phyloP scores from a whole-genome alignment of 2,329 filamentous ascomycete species.

The Cladosporium austrohemisphaericum region DNA sequence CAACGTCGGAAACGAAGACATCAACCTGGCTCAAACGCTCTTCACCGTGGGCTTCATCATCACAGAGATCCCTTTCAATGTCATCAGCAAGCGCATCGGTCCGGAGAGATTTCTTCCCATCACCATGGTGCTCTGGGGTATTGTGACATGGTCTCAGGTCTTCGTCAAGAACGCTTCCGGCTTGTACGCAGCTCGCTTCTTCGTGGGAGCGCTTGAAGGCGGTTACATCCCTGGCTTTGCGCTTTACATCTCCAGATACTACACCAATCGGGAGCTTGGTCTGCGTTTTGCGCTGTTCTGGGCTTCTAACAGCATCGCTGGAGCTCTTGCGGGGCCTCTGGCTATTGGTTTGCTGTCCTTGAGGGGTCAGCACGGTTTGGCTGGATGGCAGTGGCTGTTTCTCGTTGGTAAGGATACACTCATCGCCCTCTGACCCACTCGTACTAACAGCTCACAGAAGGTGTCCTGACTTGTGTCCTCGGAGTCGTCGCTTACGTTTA shows the following conservation, averaged over 20 bases:
- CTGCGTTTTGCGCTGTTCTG: slow-evolving; percentile 20
- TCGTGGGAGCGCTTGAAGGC: slow-evolving; percentile 5
- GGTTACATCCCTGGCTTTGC: slow-evolving; percentile 10
- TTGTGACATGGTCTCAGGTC: slow-evolving; percentile 7
- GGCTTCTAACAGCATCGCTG: slow-evolving; percentile 14
- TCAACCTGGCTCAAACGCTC: neutral
- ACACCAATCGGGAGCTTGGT: slow-evolving; percentile 1
- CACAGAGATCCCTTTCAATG: neutral
- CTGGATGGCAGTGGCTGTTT: slow-evolving; percentile 5
- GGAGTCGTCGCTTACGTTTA: neutral
- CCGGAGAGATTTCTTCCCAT: slow-evolving; percentile 3
- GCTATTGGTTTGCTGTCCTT: neutral
- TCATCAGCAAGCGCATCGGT: slow-evolving; percentile 8
- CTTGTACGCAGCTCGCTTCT: slow-evolving; percentile 6
- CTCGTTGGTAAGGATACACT: neutral
- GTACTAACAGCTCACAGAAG: neutral
- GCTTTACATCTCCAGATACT: slow-evolving; percentile 7
- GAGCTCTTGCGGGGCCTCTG: neutral
- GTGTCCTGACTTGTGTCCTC: neutral
- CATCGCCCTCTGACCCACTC: neutral
- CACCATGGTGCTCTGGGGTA: slow-evolving; percentile 3
- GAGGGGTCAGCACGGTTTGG: neutral
- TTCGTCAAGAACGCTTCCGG: neutral
- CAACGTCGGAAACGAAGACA: neutral
- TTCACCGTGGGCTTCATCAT: neutral